Evolutionary conservation across 805 yeast genomes (phyloP), one percentile per base, ranked within the genome.

Genomic region (Debaryomyces prosopidis): DNA sequence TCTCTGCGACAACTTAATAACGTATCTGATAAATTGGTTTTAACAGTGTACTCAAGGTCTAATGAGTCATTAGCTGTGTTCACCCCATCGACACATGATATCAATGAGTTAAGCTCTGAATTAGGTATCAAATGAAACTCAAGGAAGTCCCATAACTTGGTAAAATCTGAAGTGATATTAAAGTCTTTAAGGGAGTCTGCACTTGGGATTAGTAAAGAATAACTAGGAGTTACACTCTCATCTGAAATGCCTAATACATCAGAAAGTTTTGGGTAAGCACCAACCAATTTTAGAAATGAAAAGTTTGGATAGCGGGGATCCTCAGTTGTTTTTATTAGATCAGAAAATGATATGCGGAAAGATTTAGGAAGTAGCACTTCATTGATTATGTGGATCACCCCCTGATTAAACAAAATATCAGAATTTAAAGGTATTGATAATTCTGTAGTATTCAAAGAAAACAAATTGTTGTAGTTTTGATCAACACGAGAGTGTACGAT

Each of bases 391-490:
- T 89, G 96, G 1, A 87, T 80, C 0, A 91, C 96, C 1, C 98
- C 98, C 60, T 87, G 85, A 50, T 80, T 82, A 60, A 87, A 91
- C 11, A 91, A 58, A 5, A 88, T 76, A 59, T 91, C 97, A 1
- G 80, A 65, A 47, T 79, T 75, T 42, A 73, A 53, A 0, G 75
- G 69, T 1, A 77, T 48, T 1, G 65, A 49, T 4, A 78, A 31
- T 9, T 44, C 37, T 1, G 74, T 65, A 27, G 57, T 49, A 51
- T 75, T 72, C 7, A 72, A 31, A 9, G 46, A 49, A 33, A 73
- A 51, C 5, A 52, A 32, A 47, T 63, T 66, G 36, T 54, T 57
- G 35, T 38, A 46, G 14, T 55, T 53, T 0, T 55, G 60, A 39
- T 55, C 58, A 38, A 43, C 53, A 32, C 44, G 49, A 3, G 47